Base-by-base conservation (phyloP, 2,329 filamentous ascomycete genomes). In the Sporothrix protearum region DNA sequence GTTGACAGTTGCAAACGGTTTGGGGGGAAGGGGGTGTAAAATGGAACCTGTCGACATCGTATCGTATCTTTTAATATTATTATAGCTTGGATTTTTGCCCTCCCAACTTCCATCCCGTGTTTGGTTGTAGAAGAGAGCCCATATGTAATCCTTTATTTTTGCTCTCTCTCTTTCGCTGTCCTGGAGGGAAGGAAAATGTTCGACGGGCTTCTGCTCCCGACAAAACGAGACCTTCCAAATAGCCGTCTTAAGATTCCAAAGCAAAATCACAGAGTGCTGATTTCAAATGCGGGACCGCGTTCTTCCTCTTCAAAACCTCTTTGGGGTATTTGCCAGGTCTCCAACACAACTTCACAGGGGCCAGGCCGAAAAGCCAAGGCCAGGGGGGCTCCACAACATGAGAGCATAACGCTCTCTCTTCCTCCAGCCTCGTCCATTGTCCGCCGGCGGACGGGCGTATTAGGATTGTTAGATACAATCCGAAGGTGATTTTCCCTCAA, bases 251-350 rank as follows among this genome's bases (percentile, higher is more conserved):
- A 9, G 57, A 66, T 69, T 45, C 33, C 51, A 59, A 57, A 57
- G 67, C 51, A 45, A 28, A 53, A 22, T 22, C 9, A 28, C 49
- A 53, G 25, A 53, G 49, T 53, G 10, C 33, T 55, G 49, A 68
- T 68, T 53, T 68, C 66, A 68, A 68, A 68, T 68, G 49, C 66
- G 49, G 66, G 47, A 57, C 66, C 33, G 49, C 33, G 3, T 53
- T 68, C 2, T 68, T 53, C 47, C 64, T 68, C 63, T n/a, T n/a
- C 16, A 8, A 61, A 8, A 8, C 57, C 25, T 16, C 28, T 7
- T 51, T 12, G 19, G 10, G 22, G 5, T 51, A 19, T 25, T 10
- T 3, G n/a, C n/a, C 33, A 4, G 33, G 3, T n/a, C 12, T 2
- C 45, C 45, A 30, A 16, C 28, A 55, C 9, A 9, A 28, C 64